Conservation (phyloP, 2,329 filamentous ascomycete species). For the Cyanodermella asteris region DNA sequence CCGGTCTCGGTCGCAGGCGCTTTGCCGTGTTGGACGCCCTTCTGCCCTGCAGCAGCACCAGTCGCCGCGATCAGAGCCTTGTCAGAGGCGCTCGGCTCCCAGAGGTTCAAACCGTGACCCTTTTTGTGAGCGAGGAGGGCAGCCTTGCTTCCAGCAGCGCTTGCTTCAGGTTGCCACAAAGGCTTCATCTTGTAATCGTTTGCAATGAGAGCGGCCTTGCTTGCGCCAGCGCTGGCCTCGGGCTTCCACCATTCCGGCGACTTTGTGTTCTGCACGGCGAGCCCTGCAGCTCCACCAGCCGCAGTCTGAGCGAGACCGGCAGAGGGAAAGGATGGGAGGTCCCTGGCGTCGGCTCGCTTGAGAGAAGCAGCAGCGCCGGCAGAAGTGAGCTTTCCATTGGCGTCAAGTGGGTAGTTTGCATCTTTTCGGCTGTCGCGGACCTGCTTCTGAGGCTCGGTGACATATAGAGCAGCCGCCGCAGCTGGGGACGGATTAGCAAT, state of each 20-base stretch:
- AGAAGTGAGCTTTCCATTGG: conserved; percentile 34
- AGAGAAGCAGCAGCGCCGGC: conserved; percentile 38
- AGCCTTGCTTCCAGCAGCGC: conserved; percentile 48
- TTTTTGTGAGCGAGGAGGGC: conserved; percentile 43
- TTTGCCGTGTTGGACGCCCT: no score
- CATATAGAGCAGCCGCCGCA: conserved; percentile 39
- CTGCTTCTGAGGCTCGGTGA: conserved; percentile 19
- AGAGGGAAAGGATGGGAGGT: conserved; percentile 55
- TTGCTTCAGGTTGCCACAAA: conserved; percentile 40
- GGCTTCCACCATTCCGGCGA: conserved; percentile 45
- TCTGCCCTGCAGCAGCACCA: conserved; percentile 43
- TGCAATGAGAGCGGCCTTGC: conserved; percentile 34
- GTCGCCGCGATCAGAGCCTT: conserved; percentile 56
- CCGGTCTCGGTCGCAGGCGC: conserved; percentile 38
- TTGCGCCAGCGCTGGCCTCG: conserved; percentile 36
- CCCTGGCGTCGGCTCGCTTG: conserved; percentile 49
- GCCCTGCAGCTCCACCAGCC: conserved; percentile 49
- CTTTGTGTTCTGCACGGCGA: conserved; percentile 52
- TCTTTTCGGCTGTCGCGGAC: conserved; percentile 11
- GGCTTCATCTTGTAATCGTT: conserved; percentile 40
- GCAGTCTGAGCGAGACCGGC: conserved; percentile 34
- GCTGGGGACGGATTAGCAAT: conserved; percentile 17
- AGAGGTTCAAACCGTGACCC: conserved; percentile 28
- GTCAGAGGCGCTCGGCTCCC: conserved; percentile 25
- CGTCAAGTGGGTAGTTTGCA: conserved; percentile 20